Base-by-base conservation (phyloP, 495 filamentous ascomycete genomes). In the Lentithecium fluviatile region DNA sequence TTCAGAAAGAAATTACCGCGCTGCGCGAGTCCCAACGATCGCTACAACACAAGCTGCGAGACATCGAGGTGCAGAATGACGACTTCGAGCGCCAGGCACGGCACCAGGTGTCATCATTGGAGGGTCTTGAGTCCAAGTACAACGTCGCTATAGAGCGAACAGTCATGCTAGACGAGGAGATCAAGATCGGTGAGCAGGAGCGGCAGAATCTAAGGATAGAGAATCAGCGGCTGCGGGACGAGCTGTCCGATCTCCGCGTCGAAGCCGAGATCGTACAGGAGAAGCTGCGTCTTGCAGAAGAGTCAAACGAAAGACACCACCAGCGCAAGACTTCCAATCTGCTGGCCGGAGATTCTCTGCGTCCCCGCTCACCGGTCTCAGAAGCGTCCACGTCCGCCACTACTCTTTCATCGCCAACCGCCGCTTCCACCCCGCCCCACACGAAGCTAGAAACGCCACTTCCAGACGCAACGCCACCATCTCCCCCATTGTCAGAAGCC, bases 51-150 rank as follows among this genome's bases (percentile, higher is more conserved):
- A 88, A 82, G 71, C 74, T 98, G 49, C 85, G 94, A 58, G 95
- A 98, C 69, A 96, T 94, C 60, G 94, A 98, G 73, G 95, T 98
- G 34, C 88, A 88, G 63, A 98, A 98, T 74, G 94, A 98, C 80
- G 94, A 98, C 72, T 96, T 91, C 71, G 94, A 98, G 75, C 86
- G 92, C 57, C 91, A 97, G 75, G 91, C 93, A 58, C 85, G 94
- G 58, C 90, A 96, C 68, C 96, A 90, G 17, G 88, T 88, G 17
- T 96, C 93, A 45, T 97, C 93, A 56, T 82, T 97, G 64, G 95
- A 98, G 77, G 94, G 97, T 71, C 76, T 98, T 71, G 94, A 97
- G 74, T 93, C 89, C 53, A 98, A 97, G 71, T 96, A 91, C 74
- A 97, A 96, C 72, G 81, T 93, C 17, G 85, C 91, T 2, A 95